Evolutionary conservation across 2,329 filamentous ascomycete species (phyloP), one percentile per base, ranked within the genome.

Genomic region (Sporothrix euskadiensis): DNA sequence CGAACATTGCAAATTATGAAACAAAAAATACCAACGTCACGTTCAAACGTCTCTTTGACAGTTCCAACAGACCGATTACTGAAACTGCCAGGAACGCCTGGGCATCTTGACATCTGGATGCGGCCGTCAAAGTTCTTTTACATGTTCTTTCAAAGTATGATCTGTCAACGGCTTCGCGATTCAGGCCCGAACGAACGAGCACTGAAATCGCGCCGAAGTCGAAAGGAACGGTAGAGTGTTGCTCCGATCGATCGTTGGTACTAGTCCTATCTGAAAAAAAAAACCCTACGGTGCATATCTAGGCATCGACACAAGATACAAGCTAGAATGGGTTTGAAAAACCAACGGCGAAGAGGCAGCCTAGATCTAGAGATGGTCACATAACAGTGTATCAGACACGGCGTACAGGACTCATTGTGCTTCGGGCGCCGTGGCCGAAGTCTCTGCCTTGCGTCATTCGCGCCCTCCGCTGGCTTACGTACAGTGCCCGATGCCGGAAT

Each of bases 401-500:
- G 61, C 47, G 39, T 66, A 66, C 61, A 39, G 39, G 2, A 5
- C 2, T 39, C 22, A 10, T 10, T 22, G 12, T 44, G 39, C 4
- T 14, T 39, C 6, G 61, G 22, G n/a, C 12, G 39, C 39, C 12
- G 39, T 39, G 61, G 22, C 39, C 22, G 61, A 66, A 12, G 61
- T 66, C 22, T 16, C 39, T 30, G 16, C 5, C 30, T 26, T 5
- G 30, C 56, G 7, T 35, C 8, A 4, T 35, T 35, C 35, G 35
- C 32, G 32, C 8, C 9, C 3, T 2, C 30, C 16, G 57, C 19
- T 8, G 32, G 8, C 59, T 30, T 47, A 47, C 12, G 39, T 66
- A 66, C 39, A 30, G 61, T 66, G 61, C 39, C 39, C 22, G n/a
- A 47, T 47, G n/a, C 57, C 39, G 61, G n/a, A 66, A 47, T n/a